A percentile compares a stretch with the other conserved stretches of the same genome.
Evolutionary conservation across 1,284 basidiomycete genomes (phyloP).

Genomic region (Ustilago vetiveriae): DNA sequence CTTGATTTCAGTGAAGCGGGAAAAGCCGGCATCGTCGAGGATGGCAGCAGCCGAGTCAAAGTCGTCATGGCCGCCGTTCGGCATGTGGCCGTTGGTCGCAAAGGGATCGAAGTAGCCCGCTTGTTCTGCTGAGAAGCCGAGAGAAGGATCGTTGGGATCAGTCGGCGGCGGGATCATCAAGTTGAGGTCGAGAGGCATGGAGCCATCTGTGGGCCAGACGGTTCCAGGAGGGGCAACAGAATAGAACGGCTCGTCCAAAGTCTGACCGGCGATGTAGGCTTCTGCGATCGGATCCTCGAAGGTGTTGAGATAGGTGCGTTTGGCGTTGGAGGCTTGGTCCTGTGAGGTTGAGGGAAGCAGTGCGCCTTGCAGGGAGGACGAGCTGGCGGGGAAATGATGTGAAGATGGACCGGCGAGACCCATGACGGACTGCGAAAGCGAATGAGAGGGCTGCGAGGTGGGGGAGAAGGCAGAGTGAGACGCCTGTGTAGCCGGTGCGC

Average conservation of each 20-base stretch:
- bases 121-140: constrained; percentile 12
- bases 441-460: constrained; percentile 9
- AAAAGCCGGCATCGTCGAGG: constrained; percentile 32
- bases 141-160: constrained; percentile 16
- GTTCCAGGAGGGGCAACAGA: constrained; percentile 26
- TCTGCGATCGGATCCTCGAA: constrained; percentile 46
- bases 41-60: constrained; percentile 38
- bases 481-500: background rate
- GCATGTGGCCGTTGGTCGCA: background rate
- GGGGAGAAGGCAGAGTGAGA: constrained; percentile 15
- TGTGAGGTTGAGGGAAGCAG: constrained; percentile 4
- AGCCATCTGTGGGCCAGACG: constrained; percentile 13
- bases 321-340: background rate
- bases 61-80: background rate
- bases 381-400: constrained; percentile 7
- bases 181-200: constrained; percentile 27
- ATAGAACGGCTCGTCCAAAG: constrained; percentile 42
- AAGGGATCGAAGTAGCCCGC: constrained; percentile 19
- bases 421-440: constrained; percentile 2
- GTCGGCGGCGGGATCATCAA: constrained; percentile 1
- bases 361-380: constrained; percentile 6
- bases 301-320: constrained; percentile 30
- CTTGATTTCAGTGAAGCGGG: constrained; percentile 32
- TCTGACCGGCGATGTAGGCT: constrained; percentile 42
- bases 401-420: constrained; percentile 2